A percentile compares a stretch with the other conserved stretches of the same genome.
phyloP scores from a whole-genome alignment of 305 asterid genomes.

The Fraxinus nigra region DNA sequence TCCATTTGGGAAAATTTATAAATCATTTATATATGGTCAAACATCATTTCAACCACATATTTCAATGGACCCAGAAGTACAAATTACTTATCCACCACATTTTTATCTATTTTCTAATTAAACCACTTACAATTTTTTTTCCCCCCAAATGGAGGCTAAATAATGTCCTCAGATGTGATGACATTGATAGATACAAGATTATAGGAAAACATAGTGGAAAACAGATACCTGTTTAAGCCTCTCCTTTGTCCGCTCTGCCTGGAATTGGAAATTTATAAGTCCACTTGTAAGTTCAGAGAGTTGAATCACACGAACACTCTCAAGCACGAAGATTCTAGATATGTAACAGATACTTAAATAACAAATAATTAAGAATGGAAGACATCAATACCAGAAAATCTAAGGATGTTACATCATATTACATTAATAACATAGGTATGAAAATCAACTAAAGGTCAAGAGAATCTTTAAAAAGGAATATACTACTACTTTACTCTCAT shows the following conservation, averaged over 20 bases:
- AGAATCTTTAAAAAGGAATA: not conserved
- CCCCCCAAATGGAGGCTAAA: not conserved
- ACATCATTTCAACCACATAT: not conserved
- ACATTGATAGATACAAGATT: not conserved
- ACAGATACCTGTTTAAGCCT: constrained; percentile 64
- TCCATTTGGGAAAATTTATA: not conserved
- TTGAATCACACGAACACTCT: constrained; percentile 11
- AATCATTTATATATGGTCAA: not conserved
- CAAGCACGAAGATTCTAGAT: not conserved
- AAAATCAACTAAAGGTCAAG: not conserved
- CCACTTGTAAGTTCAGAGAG: constrained; percentile 22
- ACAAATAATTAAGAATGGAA: constrained; percentile 4
- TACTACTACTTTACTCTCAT: not conserved
- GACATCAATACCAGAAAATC: constrained; percentile 11
- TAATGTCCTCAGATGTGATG: not conserved
- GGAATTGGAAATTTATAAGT: constrained; percentile 31
- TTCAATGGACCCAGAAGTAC: not conserved
- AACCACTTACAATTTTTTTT: not conserved
- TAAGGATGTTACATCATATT: not conserved
- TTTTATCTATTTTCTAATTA: not conserved
- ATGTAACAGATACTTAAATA: not conserved
- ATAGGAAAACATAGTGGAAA: not conserved
- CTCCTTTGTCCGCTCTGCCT: constrained; percentile 64
- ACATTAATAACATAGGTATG: not conserved
- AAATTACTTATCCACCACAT: not conserved